Evolutionary conservation across 148 eudicot species (phyloP), one percentile per base, ranked within the genome.

Genomic region (Silene uniflora): DNA sequence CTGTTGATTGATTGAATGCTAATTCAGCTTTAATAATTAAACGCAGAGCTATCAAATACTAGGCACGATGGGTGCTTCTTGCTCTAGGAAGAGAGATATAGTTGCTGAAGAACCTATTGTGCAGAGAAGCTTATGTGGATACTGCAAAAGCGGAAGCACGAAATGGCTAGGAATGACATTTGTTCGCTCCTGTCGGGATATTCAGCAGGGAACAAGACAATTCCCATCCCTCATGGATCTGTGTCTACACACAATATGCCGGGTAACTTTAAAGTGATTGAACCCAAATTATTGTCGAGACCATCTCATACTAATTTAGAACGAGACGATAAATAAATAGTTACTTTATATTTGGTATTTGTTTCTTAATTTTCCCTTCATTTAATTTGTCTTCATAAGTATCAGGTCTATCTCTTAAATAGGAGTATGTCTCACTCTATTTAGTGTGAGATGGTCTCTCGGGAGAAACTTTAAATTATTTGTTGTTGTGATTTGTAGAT

Each of bases 61-160:
- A 60, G 46, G 12, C 56, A 46, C 61, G 44, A 92, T 92, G 93
- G 96, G 96, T 44, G 87, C 93, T 75, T 84, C 81, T 75, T 92
- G 96, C 82, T 93, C 96, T 16, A 89, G 93, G 84, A 93, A 89
- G 85, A 85, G 86, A 62, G 87, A 81, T 81, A 86, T 80, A 44
- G 88, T 75, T 75, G 88, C 80, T 24, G 76, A 83, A 44, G 95
- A 92, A 52, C 85, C 87, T 32, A 71, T 75, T 75, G 73, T 73
- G 21, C 81, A 78, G 23, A 82, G 83, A 72, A 85, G 85, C 77
- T 62, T 77, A 67, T 79, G 80, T 78, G 87, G 96, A 77, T 89
- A 87, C 67, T 78, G 72, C 76, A 93, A 88, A 84, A 90, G 84
- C 77, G 91, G 87, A 67, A 93, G 93, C 83, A 86, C 87, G 62